Base-by-base conservation (phyloP, 116 monocot genomes). In the Posidonia oceanica region DNA sequence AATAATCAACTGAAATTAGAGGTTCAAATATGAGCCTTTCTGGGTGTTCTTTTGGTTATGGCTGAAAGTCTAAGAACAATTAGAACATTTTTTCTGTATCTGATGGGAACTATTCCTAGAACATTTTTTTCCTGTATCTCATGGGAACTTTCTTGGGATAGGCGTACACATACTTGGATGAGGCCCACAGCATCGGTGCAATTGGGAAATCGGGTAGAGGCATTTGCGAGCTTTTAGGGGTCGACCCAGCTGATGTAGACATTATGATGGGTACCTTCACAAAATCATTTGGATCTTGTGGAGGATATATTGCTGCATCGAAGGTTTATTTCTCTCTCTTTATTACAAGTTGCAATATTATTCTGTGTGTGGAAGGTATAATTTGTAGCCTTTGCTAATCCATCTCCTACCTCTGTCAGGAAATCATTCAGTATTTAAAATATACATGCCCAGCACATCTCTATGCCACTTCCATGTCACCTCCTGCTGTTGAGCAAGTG, bases 221-320 rank as follows among this genome's bases (percentile, higher is more conserved):
- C 53, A 86, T 88, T 53, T 96, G 87, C 60, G 96, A 91, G 73
- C 89, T 91, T n/a, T 66, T 96, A 29, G 91, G 91, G 41, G 89
- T 96, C 8, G 83, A 96, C 59, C 78, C 91, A 56, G 86, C 88
- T 53, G 88, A 96, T 72, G 74, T 91, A 44, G 96, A 96, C 68
- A 82, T 96, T 40, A 96, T 96, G 96, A 96, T 96, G 91, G 89
- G 96, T 60, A 96, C 91, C 53, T 96, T 96, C 59, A 87, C 91
- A 54, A 89, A 91, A 65, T 91, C 87, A 61, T 96, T 96, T 82
- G 91, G 89, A 52, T 96, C 96, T 38, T 91, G 91, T 82, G 91
- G 91, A 61, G 89, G 89, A 18, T 96, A 96, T 75, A 91, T 96
- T 75, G 91, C 91, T 44, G 96, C 91, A 74, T 91, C 96, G 63